A percentile compares a stretch with the other conserved stretches of the same genome.
phyloP scores from a whole-genome alignment of 2,329 filamentous ascomycete genomes.

The Aspergillus calidoustus region DNA sequence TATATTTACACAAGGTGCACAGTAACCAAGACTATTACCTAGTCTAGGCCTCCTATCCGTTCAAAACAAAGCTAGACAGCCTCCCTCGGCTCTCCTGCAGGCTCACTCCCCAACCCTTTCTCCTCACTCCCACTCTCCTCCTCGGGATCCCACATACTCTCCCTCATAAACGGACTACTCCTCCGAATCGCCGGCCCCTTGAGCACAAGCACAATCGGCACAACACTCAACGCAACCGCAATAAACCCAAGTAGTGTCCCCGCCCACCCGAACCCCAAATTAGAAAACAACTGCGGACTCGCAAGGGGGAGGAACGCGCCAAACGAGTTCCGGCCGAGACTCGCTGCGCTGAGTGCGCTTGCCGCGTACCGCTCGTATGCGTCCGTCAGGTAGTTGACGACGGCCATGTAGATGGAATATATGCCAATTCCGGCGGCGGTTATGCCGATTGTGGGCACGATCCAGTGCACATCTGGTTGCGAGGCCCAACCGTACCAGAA shows the following conservation, averaged over 20 bases:
- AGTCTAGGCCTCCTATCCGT: too few species aligned
- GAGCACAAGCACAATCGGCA: slow-evolving; percentile 47
- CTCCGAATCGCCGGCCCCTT: slow-evolving; percentile 47
- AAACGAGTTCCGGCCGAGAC: slow-evolving; percentile 51
- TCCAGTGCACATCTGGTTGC: slow-evolving; percentile 35
- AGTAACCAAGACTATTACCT: too few species aligned
- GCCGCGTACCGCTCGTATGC: slow-evolving; percentile 55
- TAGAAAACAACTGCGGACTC: slow-evolving; percentile 45
- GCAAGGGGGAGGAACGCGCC: slow-evolving; percentile 53
- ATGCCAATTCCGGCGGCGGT: slow-evolving; percentile 48
- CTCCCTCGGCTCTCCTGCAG: not conserved
- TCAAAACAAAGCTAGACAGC: not conserved
- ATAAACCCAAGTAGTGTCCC: slow-evolving; percentile 50
- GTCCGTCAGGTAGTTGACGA: slow-evolving; percentile 55
- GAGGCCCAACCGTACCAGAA: slow-evolving; percentile 45
- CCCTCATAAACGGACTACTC: slow-evolving; percentile 37
- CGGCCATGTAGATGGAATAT: slow-evolving; percentile 52
- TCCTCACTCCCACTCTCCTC: not conserved
- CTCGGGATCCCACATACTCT: slow-evolving; percentile 28
- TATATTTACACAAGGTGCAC: too few species aligned
- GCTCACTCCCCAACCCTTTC: not conserved
- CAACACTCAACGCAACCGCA: slow-evolving; percentile 43
- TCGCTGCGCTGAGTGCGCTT: slow-evolving; percentile 52
- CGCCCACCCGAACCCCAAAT: slow-evolving; percentile 50
- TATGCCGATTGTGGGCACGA: slow-evolving; percentile 38